Base-by-base conservation (phyloP, 2,329 filamentous ascomycete species). In the Talaromyces sp. region DNA sequence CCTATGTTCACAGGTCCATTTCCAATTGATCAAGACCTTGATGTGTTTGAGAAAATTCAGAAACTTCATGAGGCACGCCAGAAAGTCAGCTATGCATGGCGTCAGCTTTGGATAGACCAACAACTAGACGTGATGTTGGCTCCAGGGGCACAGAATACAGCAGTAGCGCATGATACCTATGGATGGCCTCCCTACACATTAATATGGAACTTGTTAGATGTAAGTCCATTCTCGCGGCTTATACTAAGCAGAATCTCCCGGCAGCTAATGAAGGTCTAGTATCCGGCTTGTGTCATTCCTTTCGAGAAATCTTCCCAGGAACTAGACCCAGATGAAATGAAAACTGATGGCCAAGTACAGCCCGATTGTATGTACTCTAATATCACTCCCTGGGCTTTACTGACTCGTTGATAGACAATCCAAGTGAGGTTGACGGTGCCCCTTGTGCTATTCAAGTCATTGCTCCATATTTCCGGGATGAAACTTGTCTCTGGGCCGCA, bases 171-270 rank as follows among this genome's bases (percentile, higher is more conserved):
- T 61, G 82, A 85, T 62, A 75, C 70, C 0, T 70, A 60, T 44
- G 68, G 63, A 3, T 67, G 59, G 61, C 61, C 65, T 8, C 51
- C 62, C 8, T 84, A 78, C 63, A 83, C 82, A 0, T 62, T 76
- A 16, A 54, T 83, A 27, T 75, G 75, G 64, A 86, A 84, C 53
- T 19, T 83, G 8, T 58, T 84, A 4, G 79, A 84, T 64, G 79
- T 78, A 60, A 68, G 77, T 70, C 24, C 7, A 6, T 19, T 2
- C 17, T 14, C 2, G 9, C 10, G 24, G 19, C 2, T 11, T 6
- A 3, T n/a, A 17, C 2, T 29, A 17, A 7, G 2, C 10, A n/a
- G n/a, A n/a, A n/a, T n/a, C n/a, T n/a, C 14, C 5, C 5, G 13
- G 43, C 33, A 19, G 39, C 37, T 49, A 1, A 39, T 47, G 6